Evolutionary conservation across 2,329 filamentous ascomycete species (phyloP).

Genomic region (Diaporthe ampelina): DNA sequence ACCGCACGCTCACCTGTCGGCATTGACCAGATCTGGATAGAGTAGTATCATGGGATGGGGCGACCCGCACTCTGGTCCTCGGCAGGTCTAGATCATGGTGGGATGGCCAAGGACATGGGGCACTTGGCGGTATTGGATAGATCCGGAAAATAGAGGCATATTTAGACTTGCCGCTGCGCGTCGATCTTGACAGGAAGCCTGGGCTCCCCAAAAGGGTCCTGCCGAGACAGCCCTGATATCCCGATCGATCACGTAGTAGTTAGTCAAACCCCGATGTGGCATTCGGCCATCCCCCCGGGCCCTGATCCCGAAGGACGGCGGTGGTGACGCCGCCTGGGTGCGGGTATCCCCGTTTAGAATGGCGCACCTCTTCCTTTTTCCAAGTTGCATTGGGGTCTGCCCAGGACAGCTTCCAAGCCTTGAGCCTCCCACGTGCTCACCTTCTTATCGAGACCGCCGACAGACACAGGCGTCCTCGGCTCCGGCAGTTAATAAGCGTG

Average conservation of each 20-base stretch:
- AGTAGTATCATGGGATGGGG: not conserved
- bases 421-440: slow-evolving; percentile 13
- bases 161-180: not conserved
- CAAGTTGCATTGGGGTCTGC: not conserved
- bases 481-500: not conserved
- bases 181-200: not conserved
- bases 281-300: not conserved
- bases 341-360: not conserved
- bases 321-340: not conserved
- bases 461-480: not conserved
- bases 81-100: not conserved
- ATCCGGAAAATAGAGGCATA: not conserved
- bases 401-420: not conserved
- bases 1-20: not conserved
- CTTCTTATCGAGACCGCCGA: not conserved
- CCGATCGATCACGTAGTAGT: not conserved
- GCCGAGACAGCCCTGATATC: slow-evolving; percentile 3
- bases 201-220: not conserved
- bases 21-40: not conserved
- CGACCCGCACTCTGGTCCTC: not conserved
- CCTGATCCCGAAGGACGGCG: not conserved
- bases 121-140: not conserved
- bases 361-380: not conserved
- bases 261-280: not conserved
- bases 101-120: not conserved